A percentile compares a stretch with the other conserved stretches of the same genome.
Evolutionary conservation across 225 moss, liverwort and hornwort genomes (phyloP).

Genomic region (Sphagnum contortum): DNA sequence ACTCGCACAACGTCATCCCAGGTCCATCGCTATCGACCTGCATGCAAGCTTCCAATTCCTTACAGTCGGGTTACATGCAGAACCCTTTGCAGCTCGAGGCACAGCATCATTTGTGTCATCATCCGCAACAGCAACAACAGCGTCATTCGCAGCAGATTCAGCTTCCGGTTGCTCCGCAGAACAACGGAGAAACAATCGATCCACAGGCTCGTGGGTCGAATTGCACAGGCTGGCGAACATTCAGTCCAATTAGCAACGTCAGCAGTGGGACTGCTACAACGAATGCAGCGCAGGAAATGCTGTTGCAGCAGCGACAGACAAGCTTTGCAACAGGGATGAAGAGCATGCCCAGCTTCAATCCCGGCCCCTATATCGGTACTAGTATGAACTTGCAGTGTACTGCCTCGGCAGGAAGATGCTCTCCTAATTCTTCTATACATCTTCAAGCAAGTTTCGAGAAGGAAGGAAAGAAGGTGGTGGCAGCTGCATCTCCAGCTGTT

Average conservation of each 20-base stretch:
- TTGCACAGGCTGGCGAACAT: background rate
- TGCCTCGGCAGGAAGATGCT: slow-evolving; percentile 3
- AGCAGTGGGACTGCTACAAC: no score
- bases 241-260: slow-evolving; percentile 1
- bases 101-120: no score
- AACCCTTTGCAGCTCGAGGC: no score
- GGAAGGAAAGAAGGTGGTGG: slow-evolving; percentile 22
- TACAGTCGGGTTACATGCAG: no score
- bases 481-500: background rate
- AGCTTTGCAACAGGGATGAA: slow-evolving; percentile 3
- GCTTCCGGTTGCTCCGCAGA: slow-evolving; percentile 6
- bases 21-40: no score
- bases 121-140: no score
- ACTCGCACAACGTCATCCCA: no score
- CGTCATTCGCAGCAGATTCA: background rate
- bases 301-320: slow-evolving; percentile 4
- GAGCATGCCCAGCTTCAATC: slow-evolving; percentile 37
- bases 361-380: slow-evolving; percentile 34
- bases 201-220: no score
- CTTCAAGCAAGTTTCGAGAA: slow-evolving; percentile 28
- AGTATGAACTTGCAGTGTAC: slow-evolving; percentile 9
- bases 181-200: no score
- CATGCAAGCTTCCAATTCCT: no score
- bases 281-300: slow-evolving; percentile 3
- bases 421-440: slow-evolving; percentile 21